Evolutionary conservation across 2,329 filamentous ascomycete species (phyloP).

Genomic region (Arthroderma uncinatum): DNA sequence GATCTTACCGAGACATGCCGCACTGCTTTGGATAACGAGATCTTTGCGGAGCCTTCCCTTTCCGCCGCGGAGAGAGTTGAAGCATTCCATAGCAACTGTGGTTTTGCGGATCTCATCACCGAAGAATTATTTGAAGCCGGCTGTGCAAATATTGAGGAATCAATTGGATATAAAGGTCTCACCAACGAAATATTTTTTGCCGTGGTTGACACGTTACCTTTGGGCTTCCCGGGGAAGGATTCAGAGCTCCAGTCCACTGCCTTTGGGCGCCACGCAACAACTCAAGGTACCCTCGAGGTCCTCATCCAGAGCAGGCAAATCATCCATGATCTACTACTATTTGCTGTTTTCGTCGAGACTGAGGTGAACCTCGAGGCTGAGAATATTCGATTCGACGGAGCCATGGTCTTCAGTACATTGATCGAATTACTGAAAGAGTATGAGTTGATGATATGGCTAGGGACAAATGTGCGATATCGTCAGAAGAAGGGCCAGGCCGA

Average conservation of each 20-base stretch:
- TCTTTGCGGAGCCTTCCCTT: constrained; percentile 61
- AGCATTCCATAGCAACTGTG: constrained; percentile 64
- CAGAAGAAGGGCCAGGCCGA: constrained; percentile 19
- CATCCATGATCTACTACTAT: constrained; percentile 68
- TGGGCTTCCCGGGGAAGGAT: constrained; percentile 30
- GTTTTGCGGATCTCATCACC: constrained; percentile 65
- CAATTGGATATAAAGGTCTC: constrained; percentile 41
- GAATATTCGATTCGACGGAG: constrained; percentile 50
- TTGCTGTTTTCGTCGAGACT: constrained; percentile 77
- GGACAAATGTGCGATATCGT: constrained; percentile 32
- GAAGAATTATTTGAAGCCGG: constrained; percentile 69
- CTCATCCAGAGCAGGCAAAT: constrained; percentile 61
- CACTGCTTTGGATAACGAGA: constrained; percentile 56
- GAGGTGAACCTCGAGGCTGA: constrained; percentile 66
- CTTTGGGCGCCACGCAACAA: constrained; percentile 63
- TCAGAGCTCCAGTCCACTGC: constrained; percentile 46
- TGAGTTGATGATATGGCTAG: constrained; percentile 57
- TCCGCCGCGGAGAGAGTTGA: constrained; percentile 65
- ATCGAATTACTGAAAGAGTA: constrained; percentile 60
- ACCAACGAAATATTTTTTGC: constrained; percentile 43
- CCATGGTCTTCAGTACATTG: constrained; percentile 50
- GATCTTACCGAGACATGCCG: constrained; percentile 58
- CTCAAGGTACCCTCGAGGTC: constrained; percentile 69
- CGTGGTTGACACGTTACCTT: constrained; percentile 41
- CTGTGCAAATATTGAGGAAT: constrained; percentile 56